These are phyloP conservation scores for Papiliotrema terrestris DNA, from an alignment of 1,284 basidiomycete genomes.

Conservation along the genomic window DNA sequence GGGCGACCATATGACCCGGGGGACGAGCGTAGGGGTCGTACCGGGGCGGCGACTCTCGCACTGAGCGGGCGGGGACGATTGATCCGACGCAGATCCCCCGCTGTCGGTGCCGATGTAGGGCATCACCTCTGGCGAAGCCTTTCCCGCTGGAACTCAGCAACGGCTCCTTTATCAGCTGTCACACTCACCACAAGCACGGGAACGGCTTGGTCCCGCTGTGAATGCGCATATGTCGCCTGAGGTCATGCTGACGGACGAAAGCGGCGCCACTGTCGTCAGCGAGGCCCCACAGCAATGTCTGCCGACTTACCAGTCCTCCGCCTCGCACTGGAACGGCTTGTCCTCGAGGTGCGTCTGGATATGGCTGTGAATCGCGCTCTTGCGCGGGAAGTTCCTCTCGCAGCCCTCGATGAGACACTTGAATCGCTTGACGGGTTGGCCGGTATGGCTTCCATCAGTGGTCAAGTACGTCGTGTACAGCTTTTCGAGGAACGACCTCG, in stretches of 20 bases:
- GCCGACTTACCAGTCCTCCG: slow-evolving; percentile 43
- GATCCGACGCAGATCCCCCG: slow-evolving; percentile 49
- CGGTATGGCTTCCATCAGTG: slow-evolving; percentile 19
- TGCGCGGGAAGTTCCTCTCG: slow-evolving; percentile 50
- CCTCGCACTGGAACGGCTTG: slow-evolving; percentile 51
- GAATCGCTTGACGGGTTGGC: slow-evolving; percentile 39
- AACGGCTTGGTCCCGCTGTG: slow-evolving; percentile 51
- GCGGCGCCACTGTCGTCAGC: slow-evolving; percentile 23
- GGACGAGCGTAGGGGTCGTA: slow-evolving; percentile 4
- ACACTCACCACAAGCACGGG: slow-evolving; percentile 50
- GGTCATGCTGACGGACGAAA: slow-evolving; percentile 52
- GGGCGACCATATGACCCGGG: neutral
- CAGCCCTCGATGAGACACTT: slow-evolving; percentile 50
- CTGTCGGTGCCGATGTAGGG: slow-evolving; percentile 51
- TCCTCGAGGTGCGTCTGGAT: slow-evolving; percentile 54
- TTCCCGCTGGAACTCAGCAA: slow-evolving; percentile 43
- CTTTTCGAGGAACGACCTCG: slow-evolving; percentile 27
- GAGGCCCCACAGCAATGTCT: neutral
- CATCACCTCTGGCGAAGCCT: slow-evolving; percentile 52
- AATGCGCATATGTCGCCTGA: slow-evolving; percentile 50
- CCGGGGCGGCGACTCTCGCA: neutral
- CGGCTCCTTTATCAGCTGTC: too few species aligned
- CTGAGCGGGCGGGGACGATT: slow-evolving; percentile 2
- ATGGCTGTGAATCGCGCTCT: slow-evolving; percentile 52
- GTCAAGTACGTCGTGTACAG: slow-evolving; percentile 32